These are phyloP conservation scores for Purshia tridentata DNA, from an alignment of 306 rosid genomes.

Conservation along the genomic window DNA sequence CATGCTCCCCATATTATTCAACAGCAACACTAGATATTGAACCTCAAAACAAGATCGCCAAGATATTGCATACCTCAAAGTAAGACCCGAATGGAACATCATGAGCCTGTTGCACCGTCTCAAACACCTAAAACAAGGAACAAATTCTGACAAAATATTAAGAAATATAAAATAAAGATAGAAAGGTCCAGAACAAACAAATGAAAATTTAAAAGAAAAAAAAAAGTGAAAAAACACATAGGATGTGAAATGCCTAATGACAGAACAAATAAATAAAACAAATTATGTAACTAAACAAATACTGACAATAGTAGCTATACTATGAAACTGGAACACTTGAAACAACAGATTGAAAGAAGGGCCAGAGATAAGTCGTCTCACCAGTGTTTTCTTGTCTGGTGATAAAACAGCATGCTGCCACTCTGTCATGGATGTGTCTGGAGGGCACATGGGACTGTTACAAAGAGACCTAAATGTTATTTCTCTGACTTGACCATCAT, in stretches of 20 bases:
- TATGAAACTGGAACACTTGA: background rate
- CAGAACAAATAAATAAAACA: background rate
- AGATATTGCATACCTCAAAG: constrained; percentile 69
- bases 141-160: constrained; percentile 12
- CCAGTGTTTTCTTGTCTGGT: constrained; percentile 75
- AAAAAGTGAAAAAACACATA: background rate
- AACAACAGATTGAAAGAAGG: background rate
- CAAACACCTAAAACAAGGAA: constrained; percentile 66
- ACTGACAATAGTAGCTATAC: background rate
- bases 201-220: background rate
- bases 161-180: background rate
- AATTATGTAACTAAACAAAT: background rate
- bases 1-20: background rate
- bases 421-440: constrained; percentile 99
- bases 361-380: constrained; percentile 34
- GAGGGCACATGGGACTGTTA: constrained; percentile 99
- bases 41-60: background rate
- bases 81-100: constrained; percentile 95
- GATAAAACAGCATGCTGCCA: constrained; percentile 81
- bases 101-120: constrained; percentile 96
- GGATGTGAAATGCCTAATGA: background rate
- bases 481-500: constrained; percentile 94
- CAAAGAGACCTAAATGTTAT: constrained; percentile 84
- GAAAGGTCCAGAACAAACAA: background rate
- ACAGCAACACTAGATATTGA: background rate